These are phyloP conservation scores for Kwoniella sp. DNA, from an alignment of 768 basidiomycete species.

Conservation along the genomic window DNA sequence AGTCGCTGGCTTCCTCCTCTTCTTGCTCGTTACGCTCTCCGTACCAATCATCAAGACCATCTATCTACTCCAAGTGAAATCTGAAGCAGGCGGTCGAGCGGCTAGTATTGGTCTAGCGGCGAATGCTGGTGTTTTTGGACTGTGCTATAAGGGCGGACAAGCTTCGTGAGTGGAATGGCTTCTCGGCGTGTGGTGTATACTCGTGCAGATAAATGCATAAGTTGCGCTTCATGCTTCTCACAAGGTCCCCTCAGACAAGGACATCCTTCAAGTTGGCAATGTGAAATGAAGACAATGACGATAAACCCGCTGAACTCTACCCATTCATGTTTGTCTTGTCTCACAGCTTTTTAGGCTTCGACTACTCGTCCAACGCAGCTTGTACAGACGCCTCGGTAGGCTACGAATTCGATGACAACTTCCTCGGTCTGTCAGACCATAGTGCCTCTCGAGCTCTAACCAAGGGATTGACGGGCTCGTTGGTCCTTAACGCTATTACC, in stretches of 20 bases:
- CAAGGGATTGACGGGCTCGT: constrained; percentile 32
- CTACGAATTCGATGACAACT: constrained; percentile 65
- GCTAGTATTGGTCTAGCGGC: constrained; percentile 57
- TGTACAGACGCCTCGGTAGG: constrained; percentile 72
- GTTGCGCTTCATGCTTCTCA: too few species aligned
- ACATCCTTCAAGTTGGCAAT: too few species aligned
- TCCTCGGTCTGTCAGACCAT: constrained; percentile 59
- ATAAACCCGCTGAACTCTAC: too few species aligned
- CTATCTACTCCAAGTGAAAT: constrained; percentile 62
- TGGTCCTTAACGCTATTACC: constrained; percentile 46
- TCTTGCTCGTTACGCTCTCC: constrained; percentile 74
- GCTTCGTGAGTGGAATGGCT: constrained; percentile 36
- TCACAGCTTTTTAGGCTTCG: constrained; percentile 59
- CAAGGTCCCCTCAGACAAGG: too few species aligned
- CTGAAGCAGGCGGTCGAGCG: constrained; percentile 39
- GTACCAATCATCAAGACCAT: constrained; percentile 71
- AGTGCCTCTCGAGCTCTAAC: constrained; percentile 15
- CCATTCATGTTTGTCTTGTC: too few species aligned
- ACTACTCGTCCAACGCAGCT: constrained; percentile 55
- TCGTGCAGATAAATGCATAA: too few species aligned
- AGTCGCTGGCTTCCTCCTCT: constrained; percentile 68
- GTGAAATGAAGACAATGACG: too few species aligned
- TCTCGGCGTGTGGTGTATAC: too few species aligned
- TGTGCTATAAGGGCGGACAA: constrained; percentile 63
- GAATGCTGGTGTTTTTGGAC: constrained; percentile 80